phyloP scores from a whole-genome alignment of 192 early-diverging fungal genomes.

The Phlyctochytrium arcticum region DNA sequence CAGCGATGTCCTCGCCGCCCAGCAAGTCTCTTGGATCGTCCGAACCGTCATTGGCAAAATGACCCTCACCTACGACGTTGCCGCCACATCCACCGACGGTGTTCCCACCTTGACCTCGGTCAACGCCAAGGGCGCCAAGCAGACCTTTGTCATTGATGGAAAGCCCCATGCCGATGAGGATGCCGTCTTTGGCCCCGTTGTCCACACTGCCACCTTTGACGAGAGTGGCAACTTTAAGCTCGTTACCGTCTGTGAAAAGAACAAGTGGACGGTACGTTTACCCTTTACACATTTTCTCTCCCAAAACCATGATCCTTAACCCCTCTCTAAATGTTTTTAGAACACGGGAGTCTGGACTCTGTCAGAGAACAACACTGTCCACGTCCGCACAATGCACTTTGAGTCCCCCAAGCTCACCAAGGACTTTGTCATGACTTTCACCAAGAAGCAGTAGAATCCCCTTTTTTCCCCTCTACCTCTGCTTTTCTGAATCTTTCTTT shows the following conservation, averaged over 20 bases:
- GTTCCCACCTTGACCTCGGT: slow-evolving; percentile 1
- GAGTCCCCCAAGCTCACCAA: slow-evolving; percentile 28
- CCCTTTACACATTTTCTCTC: not conserved
- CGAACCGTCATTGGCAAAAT: slow-evolving; percentile 23
- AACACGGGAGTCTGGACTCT: slow-evolving; percentile 18
- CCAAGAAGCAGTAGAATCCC: slow-evolving; percentile 27
- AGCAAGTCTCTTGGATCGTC: slow-evolving; percentile 18
- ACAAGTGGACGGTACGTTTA: slow-evolving; percentile 18
- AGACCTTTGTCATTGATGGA: not conserved
- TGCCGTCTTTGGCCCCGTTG: slow-evolving; percentile 8
- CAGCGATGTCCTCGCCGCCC: slow-evolving; percentile 19
- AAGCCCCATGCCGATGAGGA: slow-evolving; percentile 10
- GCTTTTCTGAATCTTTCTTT: too few relatives aligned
- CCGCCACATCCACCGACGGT: not conserved
- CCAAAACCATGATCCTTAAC: not conserved
- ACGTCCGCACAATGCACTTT: slow-evolving; percentile 12
- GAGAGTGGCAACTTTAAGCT: slow-evolving; percentile 4
- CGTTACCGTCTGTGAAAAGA: slow-evolving; percentile 12
- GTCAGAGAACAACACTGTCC: slow-evolving; percentile 5
- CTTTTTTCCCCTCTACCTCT: too few relatives aligned
- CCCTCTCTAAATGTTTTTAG: not conserved
- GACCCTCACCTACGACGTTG: slow-evolving; percentile 25
- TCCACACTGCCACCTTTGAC: slow-evolving; percentile 13
- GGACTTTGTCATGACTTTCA: slow-evolving; percentile 27
- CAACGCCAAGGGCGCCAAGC: slow-evolving; percentile 30